Evolutionary conservation across 1,284 basidiomycete genomes (phyloP).

Genomic region (Cerioporus squamosus): DNA sequence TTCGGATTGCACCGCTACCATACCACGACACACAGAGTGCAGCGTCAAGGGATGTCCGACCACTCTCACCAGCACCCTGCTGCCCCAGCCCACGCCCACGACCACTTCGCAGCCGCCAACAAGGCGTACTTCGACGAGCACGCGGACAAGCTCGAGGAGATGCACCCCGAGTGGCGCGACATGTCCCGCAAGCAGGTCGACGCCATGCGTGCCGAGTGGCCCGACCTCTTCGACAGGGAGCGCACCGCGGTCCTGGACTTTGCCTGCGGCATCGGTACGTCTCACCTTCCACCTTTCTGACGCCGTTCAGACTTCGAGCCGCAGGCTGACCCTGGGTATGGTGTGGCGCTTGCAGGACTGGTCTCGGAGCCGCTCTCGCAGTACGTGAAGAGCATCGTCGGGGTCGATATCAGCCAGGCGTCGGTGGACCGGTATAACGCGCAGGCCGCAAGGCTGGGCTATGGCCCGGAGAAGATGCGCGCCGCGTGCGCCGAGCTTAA

Average conservation of each 20-base stretch:
- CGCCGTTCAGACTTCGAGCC: too few relatives aligned
- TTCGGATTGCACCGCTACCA: too few relatives aligned
- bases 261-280: slow-evolving; percentile 69
- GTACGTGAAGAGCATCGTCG: slow-evolving; percentile 60
- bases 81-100: slow-evolving; percentile 8
- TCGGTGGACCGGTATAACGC: slow-evolving; percentile 69
- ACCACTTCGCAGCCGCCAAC: slow-evolving; percentile 35
- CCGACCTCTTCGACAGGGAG: slow-evolving; percentile 52
- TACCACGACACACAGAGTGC: too few relatives aligned
- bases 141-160: slow-evolving; percentile 34
- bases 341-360: slow-evolving; percentile 45
- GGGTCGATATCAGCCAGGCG: slow-evolving; percentile 70
- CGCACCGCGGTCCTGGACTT: slow-evolving; percentile 66
- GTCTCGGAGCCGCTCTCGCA: slow-evolving; percentile 57
- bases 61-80: not conserved
- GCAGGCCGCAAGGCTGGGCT: slow-evolving; percentile 57
- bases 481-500: slow-evolving; percentile 57
- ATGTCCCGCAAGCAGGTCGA: slow-evolving; percentile 40
- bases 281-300: not conserved
- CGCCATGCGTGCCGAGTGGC: slow-evolving; percentile 48
- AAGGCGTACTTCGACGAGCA: slow-evolving; percentile 35
- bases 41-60: not conserved
- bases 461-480: slow-evolving; percentile 59
- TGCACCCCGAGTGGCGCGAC: slow-evolving; percentile 30
- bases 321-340: too few relatives aligned